Conservation (phyloP, 768 basidiomycete species). For the Kwoniella europaea region DNA sequence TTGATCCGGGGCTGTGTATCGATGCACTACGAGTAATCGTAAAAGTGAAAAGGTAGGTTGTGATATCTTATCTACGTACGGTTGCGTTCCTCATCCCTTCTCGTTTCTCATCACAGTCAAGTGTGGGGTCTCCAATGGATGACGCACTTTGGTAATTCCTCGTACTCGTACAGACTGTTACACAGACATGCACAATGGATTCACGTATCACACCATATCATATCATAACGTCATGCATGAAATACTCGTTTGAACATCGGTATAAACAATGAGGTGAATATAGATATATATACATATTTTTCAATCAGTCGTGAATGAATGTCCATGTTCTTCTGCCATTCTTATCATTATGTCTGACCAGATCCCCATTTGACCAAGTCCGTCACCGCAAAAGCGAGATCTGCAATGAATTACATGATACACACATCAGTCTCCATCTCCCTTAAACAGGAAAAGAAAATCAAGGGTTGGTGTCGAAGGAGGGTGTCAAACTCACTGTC, state of each 20-base stretch:
- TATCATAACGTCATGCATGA: slow-evolving; percentile 8
- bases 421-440: neutral
- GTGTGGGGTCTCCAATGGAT: neutral
- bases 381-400: slow-evolving; percentile 28
- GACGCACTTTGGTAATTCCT: neutral
- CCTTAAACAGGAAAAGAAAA: too few relatives aligned
- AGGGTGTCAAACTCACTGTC: slow-evolving; percentile 70
- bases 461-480: too few relatives aligned
- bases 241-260: neutral
- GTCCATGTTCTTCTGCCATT: neutral
- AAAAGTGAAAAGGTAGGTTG: neutral
- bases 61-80: neutral
- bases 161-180: too few relatives aligned
- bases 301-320: neutral
- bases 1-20: too few relatives aligned
- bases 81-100: neutral
- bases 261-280: slow-evolving; percentile 23
- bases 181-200: too few relatives aligned
- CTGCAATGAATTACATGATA: slow-evolving; percentile 15
- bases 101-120: neutral
- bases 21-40: too few relatives aligned
- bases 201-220: too few relatives aligned
- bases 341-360: slow-evolving; percentile 16
- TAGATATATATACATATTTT: neutral
- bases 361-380: slow-evolving; percentile 29